A percentile compares a stretch with the other conserved stretches of the same genome.
Conservation (phyloP, 371 early-diverging fungal genomes). For the Mortierella sp. region DNA sequence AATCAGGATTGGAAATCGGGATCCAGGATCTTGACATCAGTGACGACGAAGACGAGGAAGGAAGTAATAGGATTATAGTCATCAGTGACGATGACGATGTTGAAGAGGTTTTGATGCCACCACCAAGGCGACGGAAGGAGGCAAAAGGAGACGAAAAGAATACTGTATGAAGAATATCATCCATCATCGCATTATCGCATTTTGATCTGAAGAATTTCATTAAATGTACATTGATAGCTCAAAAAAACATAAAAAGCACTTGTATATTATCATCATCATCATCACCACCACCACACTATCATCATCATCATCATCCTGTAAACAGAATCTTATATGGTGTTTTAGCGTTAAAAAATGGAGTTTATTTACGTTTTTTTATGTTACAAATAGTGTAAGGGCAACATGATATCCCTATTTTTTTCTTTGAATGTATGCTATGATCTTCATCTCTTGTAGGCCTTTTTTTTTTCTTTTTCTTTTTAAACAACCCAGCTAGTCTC, state of each 20-base stretch:
- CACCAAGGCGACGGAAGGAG: not conserved
- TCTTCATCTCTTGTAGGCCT: not conserved
- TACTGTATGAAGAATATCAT: not conserved
- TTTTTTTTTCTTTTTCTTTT: slow-evolving; percentile 11
- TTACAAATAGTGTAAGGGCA: not conserved
- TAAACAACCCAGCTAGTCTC: slow-evolving; percentile 54
- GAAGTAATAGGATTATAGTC: not conserved
- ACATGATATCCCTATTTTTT: not conserved
- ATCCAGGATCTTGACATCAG: slow-evolving; percentile 3
- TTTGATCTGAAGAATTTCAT: too few relatives aligned
- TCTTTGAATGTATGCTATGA: not conserved
- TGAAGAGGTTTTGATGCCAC: not conserved
- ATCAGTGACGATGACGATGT: not conserved
- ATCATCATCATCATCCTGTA: too few relatives aligned
- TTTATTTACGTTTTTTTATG: not conserved
- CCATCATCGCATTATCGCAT: not conserved
- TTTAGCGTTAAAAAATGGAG: not conserved
- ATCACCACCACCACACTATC: too few relatives aligned
- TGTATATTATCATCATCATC: too few relatives aligned
- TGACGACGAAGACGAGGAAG: not conserved
- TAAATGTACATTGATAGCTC: too few relatives aligned
- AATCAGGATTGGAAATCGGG: not conserved
- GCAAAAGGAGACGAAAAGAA: not conserved
- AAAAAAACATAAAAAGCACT: too few relatives aligned
- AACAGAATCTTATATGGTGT: too few relatives aligned